phyloP scores from a whole-genome alignment of 306 rosid genomes.

The Cucurbita maxima region DNA sequence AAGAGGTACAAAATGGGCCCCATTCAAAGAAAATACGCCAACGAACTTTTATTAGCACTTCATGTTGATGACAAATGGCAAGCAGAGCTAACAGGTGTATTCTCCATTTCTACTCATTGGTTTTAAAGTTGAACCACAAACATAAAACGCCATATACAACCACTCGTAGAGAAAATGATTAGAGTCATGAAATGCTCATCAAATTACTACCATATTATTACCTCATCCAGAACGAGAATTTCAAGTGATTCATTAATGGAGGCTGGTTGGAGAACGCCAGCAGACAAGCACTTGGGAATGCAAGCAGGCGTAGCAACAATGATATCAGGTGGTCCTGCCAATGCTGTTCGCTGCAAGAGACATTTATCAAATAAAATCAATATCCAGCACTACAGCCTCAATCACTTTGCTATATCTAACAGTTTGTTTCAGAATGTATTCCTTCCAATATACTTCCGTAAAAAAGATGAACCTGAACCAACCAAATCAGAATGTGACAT shows the following conservation, averaged over 20 bases:
- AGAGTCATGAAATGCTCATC: background rate
- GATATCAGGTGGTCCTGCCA: conserved; percentile 69
- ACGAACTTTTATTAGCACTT: background rate
- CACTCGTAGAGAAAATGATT: background rate
- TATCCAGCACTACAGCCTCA: background rate
- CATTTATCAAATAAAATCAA: background rate
- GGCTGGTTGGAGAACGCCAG: conserved; percentile 35
- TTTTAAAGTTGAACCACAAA: background rate
- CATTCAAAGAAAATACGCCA: background rate
- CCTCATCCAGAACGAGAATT: conserved; percentile 97
- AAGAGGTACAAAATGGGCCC: no score
- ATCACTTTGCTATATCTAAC: background rate
- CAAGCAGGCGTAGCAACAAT: conserved; percentile 89
- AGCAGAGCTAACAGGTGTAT: background rate
- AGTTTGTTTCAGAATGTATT: background rate
- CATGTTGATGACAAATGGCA: no score
- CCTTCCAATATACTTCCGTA: background rate
- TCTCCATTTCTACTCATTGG: background rate
- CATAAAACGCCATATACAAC: background rate
- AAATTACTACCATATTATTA: conserved; percentile 21
- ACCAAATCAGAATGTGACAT: conserved; percentile 69
- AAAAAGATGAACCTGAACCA: conserved; percentile 13
- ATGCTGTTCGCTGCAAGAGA: conserved; percentile 49
- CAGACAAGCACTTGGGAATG: conserved; percentile 63
- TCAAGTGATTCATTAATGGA: conserved; percentile 53